phyloP scores from a whole-genome alignment of 2,329 filamentous ascomycete species.

The Aurifilum marmelostoma region DNA sequence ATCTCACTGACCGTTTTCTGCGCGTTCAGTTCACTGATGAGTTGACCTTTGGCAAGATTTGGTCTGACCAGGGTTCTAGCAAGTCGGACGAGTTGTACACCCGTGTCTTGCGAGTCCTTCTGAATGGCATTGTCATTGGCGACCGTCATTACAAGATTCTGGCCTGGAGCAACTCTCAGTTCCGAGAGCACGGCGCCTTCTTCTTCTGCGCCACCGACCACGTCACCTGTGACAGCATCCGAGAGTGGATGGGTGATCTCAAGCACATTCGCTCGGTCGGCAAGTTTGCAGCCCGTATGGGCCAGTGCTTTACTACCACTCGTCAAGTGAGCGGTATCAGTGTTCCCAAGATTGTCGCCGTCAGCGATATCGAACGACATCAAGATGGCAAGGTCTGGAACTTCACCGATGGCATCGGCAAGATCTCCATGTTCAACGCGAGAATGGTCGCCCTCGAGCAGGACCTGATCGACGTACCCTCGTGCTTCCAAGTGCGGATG shows the following conservation, averaged over 20 bases:
- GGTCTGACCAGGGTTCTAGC: conserved; percentile 53
- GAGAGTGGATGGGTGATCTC: conserved; percentile 86
- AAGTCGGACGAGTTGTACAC: conserved; percentile 73
- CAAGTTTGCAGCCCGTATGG: conserved; percentile 85
- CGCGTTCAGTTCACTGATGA: conserved; percentile 91
- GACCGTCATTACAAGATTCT: conserved; percentile 85
- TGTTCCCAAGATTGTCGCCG: conserved; percentile 60
- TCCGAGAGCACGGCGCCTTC: conserved; percentile 88
- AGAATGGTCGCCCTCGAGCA: conserved; percentile 74
- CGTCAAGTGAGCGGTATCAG: conserved; percentile 68
- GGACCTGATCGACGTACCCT: conserved; percentile 66
- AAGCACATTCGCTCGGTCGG: conserved; percentile 80
- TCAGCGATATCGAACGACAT: conserved; percentile 67
- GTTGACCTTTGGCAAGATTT: conserved; percentile 62
- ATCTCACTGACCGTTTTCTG: conserved; percentile 76
- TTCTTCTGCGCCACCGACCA: conserved; percentile 79
- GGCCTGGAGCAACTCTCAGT: conserved; percentile 93
- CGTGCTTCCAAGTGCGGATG: conserved; percentile 88
- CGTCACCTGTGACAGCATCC: conserved; percentile 74
- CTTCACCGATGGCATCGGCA: conserved; percentile 93
- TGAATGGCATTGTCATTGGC: conserved; percentile 80
- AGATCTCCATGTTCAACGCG: conserved; percentile 80
- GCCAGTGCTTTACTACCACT: conserved; percentile 96
- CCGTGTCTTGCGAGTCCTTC: conserved; percentile 71
- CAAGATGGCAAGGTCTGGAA: conserved; percentile 60